Conservation (phyloP, 768 basidiomycete species). For the Leccinellum albellum region DNA sequence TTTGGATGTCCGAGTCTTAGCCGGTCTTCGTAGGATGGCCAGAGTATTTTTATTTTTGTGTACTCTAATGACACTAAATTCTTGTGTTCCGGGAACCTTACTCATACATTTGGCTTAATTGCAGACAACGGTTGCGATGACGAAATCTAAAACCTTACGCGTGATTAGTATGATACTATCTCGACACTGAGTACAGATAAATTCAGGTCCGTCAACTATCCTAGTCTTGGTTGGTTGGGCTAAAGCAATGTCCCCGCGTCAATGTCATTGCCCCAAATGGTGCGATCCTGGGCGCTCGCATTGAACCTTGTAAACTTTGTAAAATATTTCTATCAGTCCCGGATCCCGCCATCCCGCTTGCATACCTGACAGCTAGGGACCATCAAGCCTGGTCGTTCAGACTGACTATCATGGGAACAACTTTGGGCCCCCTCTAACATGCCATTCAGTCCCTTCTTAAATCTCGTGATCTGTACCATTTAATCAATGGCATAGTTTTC, state of each 20-base stretch:
- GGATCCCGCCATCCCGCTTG: neutral
- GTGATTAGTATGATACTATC: slow-evolving; percentile 14
- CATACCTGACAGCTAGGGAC: neutral
- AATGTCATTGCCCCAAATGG: neutral
- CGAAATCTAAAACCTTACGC: slow-evolving; percentile 15
- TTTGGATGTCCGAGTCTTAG: neutral
- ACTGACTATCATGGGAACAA: neutral
- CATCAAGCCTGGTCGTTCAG: neutral
- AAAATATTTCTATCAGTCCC: neutral
- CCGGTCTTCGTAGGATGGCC: neutral
- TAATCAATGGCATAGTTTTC: neutral
- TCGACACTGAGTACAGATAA: slow-evolving; percentile 19
- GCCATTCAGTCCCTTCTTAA: neutral
- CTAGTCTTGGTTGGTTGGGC: slow-evolving; percentile 1
- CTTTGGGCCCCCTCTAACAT: too few relatives aligned
- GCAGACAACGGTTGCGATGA: slow-evolving; percentile 7
- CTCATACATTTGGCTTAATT: slow-evolving; percentile 27
- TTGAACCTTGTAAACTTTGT: neutral
- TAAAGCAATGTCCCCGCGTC: neutral
- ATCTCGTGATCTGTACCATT: slow-evolving; percentile 4
- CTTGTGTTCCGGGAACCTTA: slow-evolving; percentile 11
- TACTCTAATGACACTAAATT: slow-evolving; percentile 13
- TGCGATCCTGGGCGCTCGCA: neutral
- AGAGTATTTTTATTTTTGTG: slow-evolving; percentile 8
- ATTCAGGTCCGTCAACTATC: slow-evolving; percentile 23